Base-by-base conservation (phyloP, 768 basidiomycete genomes). In the Leucogyrophana mollusca region DNA sequence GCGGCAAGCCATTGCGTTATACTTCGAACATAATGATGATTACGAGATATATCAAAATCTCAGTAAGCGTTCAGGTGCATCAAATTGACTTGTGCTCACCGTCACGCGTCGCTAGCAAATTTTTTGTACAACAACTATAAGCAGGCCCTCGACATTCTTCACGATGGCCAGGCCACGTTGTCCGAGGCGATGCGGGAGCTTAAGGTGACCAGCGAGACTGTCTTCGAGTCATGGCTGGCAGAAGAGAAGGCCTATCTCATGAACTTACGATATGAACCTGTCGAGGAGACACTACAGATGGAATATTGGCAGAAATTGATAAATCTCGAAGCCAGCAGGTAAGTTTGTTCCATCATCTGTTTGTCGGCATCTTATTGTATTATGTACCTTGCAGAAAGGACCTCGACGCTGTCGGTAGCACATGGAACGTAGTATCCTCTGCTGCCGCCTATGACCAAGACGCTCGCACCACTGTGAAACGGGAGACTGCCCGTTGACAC, bases 261-360 rank as follows among this genome's bases (percentile, higher is more conserved):
- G 4, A 16, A n/a, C 11, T 21, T 50, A 10, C 30, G 23, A 16
- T 45, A 45, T 18, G 49, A 50, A 37, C 49, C 49, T 20, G 21
- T 43, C 23, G 45, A 38, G 35, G 49, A 50, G 37, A 50, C 49
- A 5, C n/a, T n/a, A n/a, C n/a, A n/a, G n/a, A n/a, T n/a, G n/a
- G n/a, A n/a, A n/a, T n/a, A n/a, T n/a, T n/a, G 41, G 25, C 33
- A 53, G 20, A 50, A 36, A 18, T 46, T 56, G 3, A 18, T 34
- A 4, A 39, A 46, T 2, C 23, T 42, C 2, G 22, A 18, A 6
- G 16, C 37, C 23, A 45, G 45, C 34, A 44, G 38, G 54, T 55
- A 43, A 23, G 21, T 39, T 21, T 40, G 21, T 22, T 22, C 38
- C 21, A 39, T 16, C 2, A 13, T 21, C 38, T 39, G 21, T 39